These are phyloP conservation scores for Ambrosiella xylebori DNA, from an alignment of 2,329 filamentous ascomycete species.

Conservation along the genomic window DNA sequence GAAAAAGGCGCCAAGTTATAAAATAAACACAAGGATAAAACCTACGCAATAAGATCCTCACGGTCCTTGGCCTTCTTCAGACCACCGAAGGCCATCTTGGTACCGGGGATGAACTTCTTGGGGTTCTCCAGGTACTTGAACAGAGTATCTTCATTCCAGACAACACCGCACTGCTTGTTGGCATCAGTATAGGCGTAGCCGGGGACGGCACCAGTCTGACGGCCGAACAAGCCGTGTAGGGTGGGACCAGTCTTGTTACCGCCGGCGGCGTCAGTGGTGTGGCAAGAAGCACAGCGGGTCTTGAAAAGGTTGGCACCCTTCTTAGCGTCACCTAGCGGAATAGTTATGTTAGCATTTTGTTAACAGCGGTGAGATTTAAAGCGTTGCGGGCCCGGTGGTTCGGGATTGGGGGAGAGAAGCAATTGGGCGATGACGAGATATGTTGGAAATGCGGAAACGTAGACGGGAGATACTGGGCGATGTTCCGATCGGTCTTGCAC, in stretches of 20 bases:
- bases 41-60: slow-evolving; percentile 95
- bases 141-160: slow-evolving; percentile 72
- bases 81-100: slow-evolving; percentile 99
- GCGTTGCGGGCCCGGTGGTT: background rate
- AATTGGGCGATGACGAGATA: no score
- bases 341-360: background rate
- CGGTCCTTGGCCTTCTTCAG: slow-evolving; percentile 99
- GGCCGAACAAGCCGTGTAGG: slow-evolving; percentile 93
- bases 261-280: slow-evolving; percentile 80
- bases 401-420: no score
- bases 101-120: slow-evolving; percentile 99
- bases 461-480: no score
- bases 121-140: slow-evolving; percentile 99
- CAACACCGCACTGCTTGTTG: slow-evolving; percentile 94
- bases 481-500: no score
- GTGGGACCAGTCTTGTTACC: slow-evolving; percentile 97
- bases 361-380: background rate
- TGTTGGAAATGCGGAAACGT: no score
- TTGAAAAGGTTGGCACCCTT: slow-evolving; percentile 99
- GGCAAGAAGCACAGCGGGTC: slow-evolving; percentile 96
- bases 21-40: slow-evolving; percentile 16
- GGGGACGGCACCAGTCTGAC: slow-evolving; percentile 77
- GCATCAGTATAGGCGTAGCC: slow-evolving; percentile 97
- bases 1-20: background rate
- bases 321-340: slow-evolving; percentile 58